Conservation (phyloP, 805 yeast species). For the Yamadazyma sp. region DNA sequence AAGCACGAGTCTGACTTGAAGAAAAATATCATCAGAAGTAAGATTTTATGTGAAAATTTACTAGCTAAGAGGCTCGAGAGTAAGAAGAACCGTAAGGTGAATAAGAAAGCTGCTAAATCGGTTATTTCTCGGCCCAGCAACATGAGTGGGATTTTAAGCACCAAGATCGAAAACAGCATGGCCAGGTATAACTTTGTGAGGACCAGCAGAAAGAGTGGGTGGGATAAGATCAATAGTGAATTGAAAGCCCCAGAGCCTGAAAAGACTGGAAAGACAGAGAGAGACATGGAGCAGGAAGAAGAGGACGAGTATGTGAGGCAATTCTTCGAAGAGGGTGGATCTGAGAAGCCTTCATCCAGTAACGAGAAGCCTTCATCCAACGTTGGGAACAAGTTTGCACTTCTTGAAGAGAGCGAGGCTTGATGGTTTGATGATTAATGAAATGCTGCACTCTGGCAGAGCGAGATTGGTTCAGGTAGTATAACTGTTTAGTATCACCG, state of each 20-base stretch:
- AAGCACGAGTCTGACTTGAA: conserved; percentile 57
- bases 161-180: conserved; percentile 64
- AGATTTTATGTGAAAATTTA: conserved; percentile 63
- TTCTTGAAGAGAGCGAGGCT: conserved; percentile 37
- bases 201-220: conserved; percentile 62
- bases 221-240: conserved; percentile 58
- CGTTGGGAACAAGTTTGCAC: conserved; percentile 28
- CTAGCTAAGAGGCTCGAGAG: conserved; percentile 55
- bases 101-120: conserved; percentile 27
- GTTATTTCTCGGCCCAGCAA: conserved; percentile 46
- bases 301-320: conserved; percentile 38
- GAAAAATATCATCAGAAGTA: conserved; percentile 64
- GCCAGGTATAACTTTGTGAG: conserved; percentile 63
- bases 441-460: no score
- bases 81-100: conserved; percentile 29
- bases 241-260: conserved; percentile 1
- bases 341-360: neutral
- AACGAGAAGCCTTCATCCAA: neutral
- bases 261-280: conserved; percentile 18
- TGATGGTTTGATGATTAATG: conserved; percentile 11
- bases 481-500: no score
- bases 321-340: conserved; percentile 24
- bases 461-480: no score
- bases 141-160: conserved; percentile 54
- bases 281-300: conserved; percentile 30